These are phyloP conservation scores for Fraxinus pennsylvanica DNA, from an alignment of 257 asterid species.

Conservation along the genomic window DNA sequence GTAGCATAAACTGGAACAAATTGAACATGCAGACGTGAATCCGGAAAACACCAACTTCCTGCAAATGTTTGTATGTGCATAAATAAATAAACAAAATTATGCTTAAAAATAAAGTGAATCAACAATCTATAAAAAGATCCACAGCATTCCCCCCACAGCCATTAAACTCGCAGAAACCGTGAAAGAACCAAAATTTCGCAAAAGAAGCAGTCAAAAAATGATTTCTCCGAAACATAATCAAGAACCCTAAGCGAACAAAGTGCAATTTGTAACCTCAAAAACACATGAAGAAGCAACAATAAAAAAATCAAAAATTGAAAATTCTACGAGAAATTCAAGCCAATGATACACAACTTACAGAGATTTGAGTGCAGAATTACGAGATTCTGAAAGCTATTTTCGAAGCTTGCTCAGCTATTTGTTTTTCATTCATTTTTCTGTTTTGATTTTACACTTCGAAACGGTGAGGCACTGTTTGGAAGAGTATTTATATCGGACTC, in stretches of 20 bases:
- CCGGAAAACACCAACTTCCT: not conserved
- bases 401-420: conserved; percentile 29
- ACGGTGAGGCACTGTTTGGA: conserved; percentile 10
- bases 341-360: conserved; percentile 33
- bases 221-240: conserved; percentile 9
- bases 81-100: not conserved
- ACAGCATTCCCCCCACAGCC: conserved; percentile 11
- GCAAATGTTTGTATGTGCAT: not conserved
- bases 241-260: conserved; percentile 47
- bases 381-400: conserved; percentile 23
- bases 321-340: not conserved
- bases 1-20: not conserved
- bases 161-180: conserved; percentile 13
- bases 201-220: not conserved
- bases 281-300: not conserved
- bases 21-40: conserved; percentile 5
- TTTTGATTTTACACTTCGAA: not conserved
- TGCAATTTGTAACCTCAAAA: conserved; percentile 5
- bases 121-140: conserved; percentile 26
- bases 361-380: conserved; percentile 28
- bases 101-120: conserved; percentile 4
- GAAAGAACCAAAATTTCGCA: not conserved
- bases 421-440: not conserved
- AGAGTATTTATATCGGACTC: conserved; percentile 59
- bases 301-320: conserved; percentile 15